phyloP scores from a whole-genome alignment of 495 filamentous ascomycete species.

The Talaromyces wortmannii region DNA sequence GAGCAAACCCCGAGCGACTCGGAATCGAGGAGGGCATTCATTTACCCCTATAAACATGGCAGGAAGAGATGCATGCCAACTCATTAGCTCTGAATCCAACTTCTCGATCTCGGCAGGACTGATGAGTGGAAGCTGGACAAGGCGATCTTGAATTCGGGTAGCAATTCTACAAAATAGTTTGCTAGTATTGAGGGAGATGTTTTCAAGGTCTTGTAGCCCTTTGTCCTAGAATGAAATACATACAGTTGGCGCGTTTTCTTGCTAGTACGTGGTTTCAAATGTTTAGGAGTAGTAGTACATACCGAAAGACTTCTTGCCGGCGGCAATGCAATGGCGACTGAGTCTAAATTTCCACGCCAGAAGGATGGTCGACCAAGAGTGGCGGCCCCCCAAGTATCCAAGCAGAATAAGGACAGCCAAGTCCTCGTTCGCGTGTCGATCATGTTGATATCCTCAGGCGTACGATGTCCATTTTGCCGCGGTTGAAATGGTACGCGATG shows the following conservation, averaged over 20 bases:
- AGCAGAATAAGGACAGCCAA: slow-evolving; percentile 65
- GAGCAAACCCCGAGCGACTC: background rate
- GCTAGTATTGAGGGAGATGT: background rate
- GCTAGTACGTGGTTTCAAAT: background rate
- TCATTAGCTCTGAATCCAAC: background rate
- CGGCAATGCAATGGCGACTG: background rate
- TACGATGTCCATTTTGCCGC: background rate
- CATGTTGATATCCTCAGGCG: background rate
- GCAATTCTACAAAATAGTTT: background rate
- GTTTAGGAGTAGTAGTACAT: background rate
- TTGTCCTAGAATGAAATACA: background rate
- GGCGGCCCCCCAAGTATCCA: slow-evolving; percentile 62
- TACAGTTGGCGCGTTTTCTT: too few relatives aligned
- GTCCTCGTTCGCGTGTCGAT: slow-evolving; percentile 52
- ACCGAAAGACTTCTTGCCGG: background rate
- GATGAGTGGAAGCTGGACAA: background rate
- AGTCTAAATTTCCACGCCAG: background rate
- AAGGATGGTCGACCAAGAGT: slow-evolving; percentile 52
- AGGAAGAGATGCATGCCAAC: background rate
- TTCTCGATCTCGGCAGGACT: background rate
- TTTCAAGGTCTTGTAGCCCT: background rate
- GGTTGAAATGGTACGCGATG: slow-evolving; percentile 47
- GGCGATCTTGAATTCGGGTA: background rate
- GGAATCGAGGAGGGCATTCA: background rate
- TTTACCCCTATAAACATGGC: background rate